phyloP scores from a whole-genome alignment of 345 rosid species.

The Pelargonium nanum region DNA sequence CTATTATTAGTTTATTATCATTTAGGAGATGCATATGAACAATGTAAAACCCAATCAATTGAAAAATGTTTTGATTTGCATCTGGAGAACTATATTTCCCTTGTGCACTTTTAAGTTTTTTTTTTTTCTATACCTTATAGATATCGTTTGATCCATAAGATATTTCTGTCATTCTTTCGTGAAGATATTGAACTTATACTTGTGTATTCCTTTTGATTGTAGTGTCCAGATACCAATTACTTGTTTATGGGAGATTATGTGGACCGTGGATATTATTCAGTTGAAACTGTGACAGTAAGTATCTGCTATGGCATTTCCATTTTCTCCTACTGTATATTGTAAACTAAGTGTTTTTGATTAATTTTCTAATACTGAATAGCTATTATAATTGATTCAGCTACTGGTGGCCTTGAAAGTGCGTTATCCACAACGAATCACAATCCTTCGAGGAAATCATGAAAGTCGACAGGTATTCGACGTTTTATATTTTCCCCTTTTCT shows the following conservation, averaged over 20 bases:
- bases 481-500: background rate
- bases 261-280: slow-evolving; percentile 93
- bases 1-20: background rate
- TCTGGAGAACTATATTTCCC: no score
- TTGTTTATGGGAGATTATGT: slow-evolving; percentile 88
- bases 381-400: background rate
- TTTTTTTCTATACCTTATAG: background rate
- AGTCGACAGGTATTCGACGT: background rate
- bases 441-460: background rate
- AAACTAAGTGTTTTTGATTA: no score
- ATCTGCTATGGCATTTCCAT: background rate
- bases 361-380: background rate
- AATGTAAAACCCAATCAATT: background rate
- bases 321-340: no score
- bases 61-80: no score
- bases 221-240: slow-evolving; percentile 77
- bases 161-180: background rate
- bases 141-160: slow-evolving; percentile 1
- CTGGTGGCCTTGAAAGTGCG: background rate
- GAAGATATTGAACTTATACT: background rate
- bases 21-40: background rate
- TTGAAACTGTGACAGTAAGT: slow-evolving; percentile 90
- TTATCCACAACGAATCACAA: background rate
- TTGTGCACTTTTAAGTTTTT: background rate
- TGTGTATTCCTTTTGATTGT: slow-evolving; percentile 13